Conservation (phyloP, 108 stramenopile genomes). For the Schizochytrium sp. region DNA sequence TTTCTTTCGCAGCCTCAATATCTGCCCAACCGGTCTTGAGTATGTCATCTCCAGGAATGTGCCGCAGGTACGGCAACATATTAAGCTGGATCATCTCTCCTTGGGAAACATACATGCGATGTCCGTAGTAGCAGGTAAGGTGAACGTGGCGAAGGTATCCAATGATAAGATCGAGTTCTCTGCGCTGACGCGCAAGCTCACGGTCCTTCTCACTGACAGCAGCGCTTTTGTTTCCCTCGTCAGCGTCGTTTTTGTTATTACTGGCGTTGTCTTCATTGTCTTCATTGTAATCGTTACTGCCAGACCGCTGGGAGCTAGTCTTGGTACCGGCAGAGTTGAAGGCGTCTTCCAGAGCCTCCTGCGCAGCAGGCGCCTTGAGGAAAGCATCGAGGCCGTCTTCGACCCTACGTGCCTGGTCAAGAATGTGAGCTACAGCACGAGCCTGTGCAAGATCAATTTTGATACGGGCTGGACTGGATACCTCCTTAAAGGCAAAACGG, state of each 20-base stretch:
- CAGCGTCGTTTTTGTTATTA: not conserved
- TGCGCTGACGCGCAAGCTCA: conserved; percentile 22
- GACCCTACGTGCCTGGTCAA: conserved; percentile 34
- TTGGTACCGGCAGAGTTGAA: no score
- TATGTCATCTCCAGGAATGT: not conserved
- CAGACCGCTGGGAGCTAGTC: no score
- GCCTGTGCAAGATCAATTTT: not conserved
- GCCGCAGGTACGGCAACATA: conserved; percentile 42
- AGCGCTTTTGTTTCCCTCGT: not conserved
- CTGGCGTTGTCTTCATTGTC: no score
- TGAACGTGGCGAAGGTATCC: conserved; percentile 58
- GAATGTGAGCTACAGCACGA: not conserved
- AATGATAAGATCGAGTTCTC: conserved; percentile 23
- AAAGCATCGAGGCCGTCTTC: not conserved
- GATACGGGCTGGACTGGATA: conserved; percentile 16
- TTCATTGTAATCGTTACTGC: no score
- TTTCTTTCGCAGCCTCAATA: not conserved
- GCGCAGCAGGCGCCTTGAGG: not conserved
- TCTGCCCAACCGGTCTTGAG: not conserved
- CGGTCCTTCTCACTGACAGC: not conserved
- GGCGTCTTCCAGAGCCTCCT: not conserved
- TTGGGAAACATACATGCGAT: not conserved
- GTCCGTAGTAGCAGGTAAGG: conserved; percentile 26
- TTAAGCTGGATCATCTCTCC: conserved; percentile 1
- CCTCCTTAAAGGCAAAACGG: not conserved